Evolutionary conservation across 1,284 basidiomycete species (phyloP).

Genomic region (Irpex sp.): DNA sequence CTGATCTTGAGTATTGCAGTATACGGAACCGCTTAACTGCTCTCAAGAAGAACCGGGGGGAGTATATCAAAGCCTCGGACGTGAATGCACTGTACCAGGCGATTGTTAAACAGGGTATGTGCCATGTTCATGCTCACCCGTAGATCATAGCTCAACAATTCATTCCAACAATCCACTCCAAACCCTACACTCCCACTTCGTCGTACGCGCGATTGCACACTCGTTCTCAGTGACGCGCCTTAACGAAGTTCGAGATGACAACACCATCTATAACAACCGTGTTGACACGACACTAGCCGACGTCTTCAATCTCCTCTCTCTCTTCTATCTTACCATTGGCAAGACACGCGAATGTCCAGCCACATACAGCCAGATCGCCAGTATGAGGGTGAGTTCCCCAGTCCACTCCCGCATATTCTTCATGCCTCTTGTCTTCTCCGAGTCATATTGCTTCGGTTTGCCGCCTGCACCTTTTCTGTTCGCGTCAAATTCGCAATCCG

Average conservation of each 20-base stretch:
- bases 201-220: neutral
- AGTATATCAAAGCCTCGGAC: slow-evolving; percentile 89
- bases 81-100: slow-evolving; percentile 92
- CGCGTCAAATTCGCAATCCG: neutral
- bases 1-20: slow-evolving; percentile 34
- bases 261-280: slow-evolving; percentile 75
- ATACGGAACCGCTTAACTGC: slow-evolving; percentile 89
- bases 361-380: slow-evolving; percentile 90
- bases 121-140: neutral
- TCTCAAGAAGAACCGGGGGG: slow-evolving; percentile 83
- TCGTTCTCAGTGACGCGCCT: slow-evolving; percentile 75
- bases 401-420: neutral
- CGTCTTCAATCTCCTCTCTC: slow-evolving; percentile 87
- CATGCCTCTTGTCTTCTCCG: neutral
- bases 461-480: neutral
- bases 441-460: neutral
- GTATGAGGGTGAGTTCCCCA: slow-evolving; percentile 74
- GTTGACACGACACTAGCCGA: slow-evolving; percentile 91
- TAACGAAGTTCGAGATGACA: slow-evolving; percentile 86
- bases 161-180: too few relatives aligned
- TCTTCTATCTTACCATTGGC: slow-evolving; percentile 91
- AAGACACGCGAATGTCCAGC: slow-evolving; percentile 91
- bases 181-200: neutral
- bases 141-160: too few relatives aligned
- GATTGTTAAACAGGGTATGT: slow-evolving; percentile 88